phyloP scores from a whole-genome alignment of 208 protist genomes.

The Tetramitus jugosus region DNA sequence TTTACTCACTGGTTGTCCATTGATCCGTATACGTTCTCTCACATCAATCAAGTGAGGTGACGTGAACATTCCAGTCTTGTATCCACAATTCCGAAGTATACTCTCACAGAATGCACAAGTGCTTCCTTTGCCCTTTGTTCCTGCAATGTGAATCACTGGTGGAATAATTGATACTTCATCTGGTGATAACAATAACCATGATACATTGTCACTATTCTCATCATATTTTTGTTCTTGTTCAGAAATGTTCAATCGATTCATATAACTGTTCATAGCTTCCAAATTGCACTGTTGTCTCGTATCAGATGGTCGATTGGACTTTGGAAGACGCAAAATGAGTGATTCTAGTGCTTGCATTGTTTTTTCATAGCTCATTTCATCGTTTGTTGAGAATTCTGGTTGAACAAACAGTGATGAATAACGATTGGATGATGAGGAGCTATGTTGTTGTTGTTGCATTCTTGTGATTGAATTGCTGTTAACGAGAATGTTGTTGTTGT shows the following conservation, averaged over 20 bases:
- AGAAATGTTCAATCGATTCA: background rate
- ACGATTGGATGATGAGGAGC: no score
- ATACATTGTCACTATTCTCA: no score
- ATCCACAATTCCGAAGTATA: slow-evolving; percentile 63
- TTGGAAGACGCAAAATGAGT: background rate
- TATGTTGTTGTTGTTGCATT: no score
- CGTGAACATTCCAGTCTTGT: slow-evolving; percentile 73
- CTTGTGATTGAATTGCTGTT: no score
- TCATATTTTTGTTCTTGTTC: no score
- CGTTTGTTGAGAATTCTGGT: no score
- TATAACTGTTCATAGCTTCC: background rate
- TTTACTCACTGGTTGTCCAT: slow-evolving; percentile 55
- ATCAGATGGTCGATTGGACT: background rate
- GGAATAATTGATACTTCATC: no score
- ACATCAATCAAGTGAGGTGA: slow-evolving; percentile 74
- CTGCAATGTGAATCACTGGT: slow-evolving; percentile 79
- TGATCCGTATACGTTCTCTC: slow-evolving; percentile 66
- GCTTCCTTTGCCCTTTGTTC: slow-evolving; percentile 81
- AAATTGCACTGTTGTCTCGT: background rate
- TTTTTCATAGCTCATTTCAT: no score
- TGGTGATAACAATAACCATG: no score
- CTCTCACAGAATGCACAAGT: slow-evolving; percentile 62
- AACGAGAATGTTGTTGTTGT: no score
- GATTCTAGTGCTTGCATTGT: no score
- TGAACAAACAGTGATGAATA: no score